These are phyloP conservation scores for Phytophthora palmivora DNA, from an alignment of 352 stramenopile species.

Conservation along the genomic window DNA sequence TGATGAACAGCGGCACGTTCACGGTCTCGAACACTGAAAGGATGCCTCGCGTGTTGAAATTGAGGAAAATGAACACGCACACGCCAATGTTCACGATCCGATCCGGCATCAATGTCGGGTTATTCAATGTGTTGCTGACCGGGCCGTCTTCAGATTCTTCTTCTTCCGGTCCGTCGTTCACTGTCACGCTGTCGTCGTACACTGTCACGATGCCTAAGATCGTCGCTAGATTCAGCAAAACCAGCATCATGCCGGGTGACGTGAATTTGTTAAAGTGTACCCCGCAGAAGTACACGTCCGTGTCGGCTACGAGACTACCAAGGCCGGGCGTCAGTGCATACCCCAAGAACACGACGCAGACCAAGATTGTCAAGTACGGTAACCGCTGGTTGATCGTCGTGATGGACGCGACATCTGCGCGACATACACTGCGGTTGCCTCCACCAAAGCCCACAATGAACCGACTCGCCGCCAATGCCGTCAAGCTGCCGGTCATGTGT, in stretches of 20 bases:
- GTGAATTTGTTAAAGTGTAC: constrained; percentile 82
- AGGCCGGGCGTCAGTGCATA: constrained; percentile 74
- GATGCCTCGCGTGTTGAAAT: constrained; percentile 77
- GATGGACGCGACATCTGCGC: constrained; percentile 71
- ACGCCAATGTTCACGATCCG: constrained; percentile 71
- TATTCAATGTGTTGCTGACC: constrained; percentile 50
- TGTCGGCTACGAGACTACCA: constrained; percentile 60
- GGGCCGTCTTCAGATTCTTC: constrained; percentile 29
- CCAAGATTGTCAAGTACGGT: constrained; percentile 76
- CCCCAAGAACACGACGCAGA: constrained; percentile 73
- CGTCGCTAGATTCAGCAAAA: constrained; percentile 64
- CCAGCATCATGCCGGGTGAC: constrained; percentile 63
- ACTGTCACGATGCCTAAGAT: constrained; percentile 65
- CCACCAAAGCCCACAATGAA: constrained; percentile 81
- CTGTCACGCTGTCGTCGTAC: constrained; percentile 62
- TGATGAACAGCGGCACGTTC: constrained; percentile 78
- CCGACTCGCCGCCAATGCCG: constrained; percentile 55
- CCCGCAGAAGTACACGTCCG: constrained; percentile 53
- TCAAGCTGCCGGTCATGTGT: constrained; percentile 63
- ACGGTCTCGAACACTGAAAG: constrained; percentile 84
- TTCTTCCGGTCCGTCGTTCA: constrained; percentile 62
- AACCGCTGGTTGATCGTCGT: constrained; percentile 76
- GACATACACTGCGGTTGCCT: constrained; percentile 77
- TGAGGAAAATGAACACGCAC: constrained; percentile 77
- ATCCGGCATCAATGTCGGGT: constrained; percentile 52